Evolutionary conservation across 805 yeast genomes (phyloP).

Genomic region (Candida morakotiae): DNA sequence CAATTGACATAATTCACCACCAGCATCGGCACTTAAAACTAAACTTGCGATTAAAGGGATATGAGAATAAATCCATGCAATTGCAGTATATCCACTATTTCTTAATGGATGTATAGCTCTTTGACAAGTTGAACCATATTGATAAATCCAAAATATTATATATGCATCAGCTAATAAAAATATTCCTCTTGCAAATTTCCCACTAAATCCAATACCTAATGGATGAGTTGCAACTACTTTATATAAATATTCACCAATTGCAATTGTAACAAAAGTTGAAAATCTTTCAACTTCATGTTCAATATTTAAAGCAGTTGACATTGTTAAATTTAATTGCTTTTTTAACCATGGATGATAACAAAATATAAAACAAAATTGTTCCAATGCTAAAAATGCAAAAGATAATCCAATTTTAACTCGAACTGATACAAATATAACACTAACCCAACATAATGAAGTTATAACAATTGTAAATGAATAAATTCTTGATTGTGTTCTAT

Average conservation of each 20-base stretch:
- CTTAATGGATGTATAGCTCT: slow-evolving; percentile 54
- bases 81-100: slow-evolving; percentile 42
- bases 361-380: slow-evolving; percentile 32
- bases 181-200: slow-evolving; percentile 45
- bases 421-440: slow-evolving; percentile 46
- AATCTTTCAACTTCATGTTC: slow-evolving; percentile 65
- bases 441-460: slow-evolving; percentile 45
- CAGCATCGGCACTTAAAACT: slow-evolving; percentile 57
- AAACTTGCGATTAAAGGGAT: slow-evolving; percentile 49
- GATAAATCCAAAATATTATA: slow-evolving; percentile 49
- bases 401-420: slow-evolving; percentile 46
- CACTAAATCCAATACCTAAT: slow-evolving; percentile 43
- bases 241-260: slow-evolving; percentile 60
- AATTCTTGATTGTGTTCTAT: slow-evolving; percentile 45
- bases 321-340: slow-evolving; percentile 35
- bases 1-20: slow-evolving; percentile 41
- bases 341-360: slow-evolving; percentile 48
- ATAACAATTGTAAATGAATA: slow-evolving; percentile 28
- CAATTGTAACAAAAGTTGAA: slow-evolving; percentile 57
- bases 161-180: slow-evolving; percentile 47
- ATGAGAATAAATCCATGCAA: slow-evolving; percentile 44
- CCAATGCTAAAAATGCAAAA: slow-evolving; percentile 36
- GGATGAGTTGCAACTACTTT: slow-evolving; percentile 48
- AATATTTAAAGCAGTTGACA: slow-evolving; percentile 58
- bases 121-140: slow-evolving; percentile 47